phyloP scores from a whole-genome alignment of 805 yeast species.

The Blastobotrys robertii region DNA sequence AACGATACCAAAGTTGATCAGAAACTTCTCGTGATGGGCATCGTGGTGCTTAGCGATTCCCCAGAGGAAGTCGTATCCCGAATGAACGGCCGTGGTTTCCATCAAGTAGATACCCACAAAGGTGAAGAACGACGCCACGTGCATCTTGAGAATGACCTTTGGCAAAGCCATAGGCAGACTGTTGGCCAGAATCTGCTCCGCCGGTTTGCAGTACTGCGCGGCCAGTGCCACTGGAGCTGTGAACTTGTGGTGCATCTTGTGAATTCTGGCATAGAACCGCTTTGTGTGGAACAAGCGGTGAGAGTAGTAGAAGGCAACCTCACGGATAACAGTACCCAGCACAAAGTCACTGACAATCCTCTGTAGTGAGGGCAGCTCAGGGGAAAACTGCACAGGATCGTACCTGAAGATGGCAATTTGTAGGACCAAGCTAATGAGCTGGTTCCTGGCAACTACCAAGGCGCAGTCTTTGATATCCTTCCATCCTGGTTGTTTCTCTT shows the following conservation, averaged over 20 bases:
- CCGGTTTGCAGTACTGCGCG: slow-evolving; percentile 11
- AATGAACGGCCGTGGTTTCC: slow-evolving; percentile 12
- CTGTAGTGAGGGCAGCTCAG: not conserved
- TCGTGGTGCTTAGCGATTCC: slow-evolving; percentile 11
- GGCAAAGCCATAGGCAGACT: slow-evolving; percentile 10
- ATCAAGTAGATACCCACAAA: slow-evolving; percentile 9
- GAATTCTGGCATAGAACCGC: slow-evolving; percentile 8
- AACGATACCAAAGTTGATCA: slow-evolving; percentile 9
- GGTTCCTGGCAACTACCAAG: slow-evolving; percentile 6
- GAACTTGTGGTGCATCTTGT: slow-evolving; percentile 13
- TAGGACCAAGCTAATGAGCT: slow-evolving; percentile 1
- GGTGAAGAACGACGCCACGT: slow-evolving; percentile 9
- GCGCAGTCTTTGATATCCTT: slow-evolving; percentile 9
- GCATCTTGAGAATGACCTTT: slow-evolving; percentile 6
- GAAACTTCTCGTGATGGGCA: slow-evolving; percentile 14
- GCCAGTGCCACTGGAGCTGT: slow-evolving; percentile 14
- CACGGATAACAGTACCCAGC: slow-evolving; percentile 7
- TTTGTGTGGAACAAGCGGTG: slow-evolving; percentile 10
- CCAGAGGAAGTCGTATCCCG: slow-evolving; percentile 12
- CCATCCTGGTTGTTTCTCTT: slow-evolving; percentile 7
- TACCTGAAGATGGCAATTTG: slow-evolving; percentile 1
- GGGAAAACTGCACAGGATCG: not conserved
- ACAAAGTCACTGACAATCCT: slow-evolving; percentile 3
- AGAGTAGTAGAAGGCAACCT: slow-evolving; percentile 10
- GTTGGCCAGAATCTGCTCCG: slow-evolving; percentile 12